Evolutionary conservation across 2,329 filamentous ascomycete species (phyloP), one percentile per base, ranked within the genome.

Genomic region (Clonostachys solani): DNA sequence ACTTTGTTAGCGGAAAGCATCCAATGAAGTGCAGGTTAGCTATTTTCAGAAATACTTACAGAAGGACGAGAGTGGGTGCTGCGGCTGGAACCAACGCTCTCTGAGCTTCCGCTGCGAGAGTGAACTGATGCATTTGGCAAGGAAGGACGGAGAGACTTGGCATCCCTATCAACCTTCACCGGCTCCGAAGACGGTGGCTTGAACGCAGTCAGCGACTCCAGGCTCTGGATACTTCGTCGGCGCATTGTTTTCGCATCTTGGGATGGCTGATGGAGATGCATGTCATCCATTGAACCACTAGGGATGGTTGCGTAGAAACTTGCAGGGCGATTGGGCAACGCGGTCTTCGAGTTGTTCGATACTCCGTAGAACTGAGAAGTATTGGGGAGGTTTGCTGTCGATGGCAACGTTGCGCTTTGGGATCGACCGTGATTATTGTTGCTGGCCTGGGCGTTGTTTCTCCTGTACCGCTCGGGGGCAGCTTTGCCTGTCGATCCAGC

Each of bases 141-240:
- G 47, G 65, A 60, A 35, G 65, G 60, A 45, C 67, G 68, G 52
- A 63, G 64, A 48, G 68, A 60, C 54, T 72, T 75, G 45, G 62
- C 60, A 29, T 71, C 65, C 52, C 66, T 69, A 34, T 72, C 71
- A 42, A 36, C 46, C 53, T 33, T 56, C 53, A 16, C 48, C 37
- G 16, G 44, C 36, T 52, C 48, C 23, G 40, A 18, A 40, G 38
- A 23, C 29, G 48, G 41, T 47, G 52, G 42, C 35, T 57, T 54
- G 13, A 51, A 45, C 15, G 54, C 46, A 19, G 65, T 58, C 23
- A 52, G 45, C 17, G 53, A 52, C 19, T 81, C 75, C 50, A 78
- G 66, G 16, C 82, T 86, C 54, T 89, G 89, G 70, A 95, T 80
- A 67, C 91, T 96, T 54, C 91, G 83, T 60, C 91, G 83, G 56